Conservation (phyloP, 2,329 filamentous ascomycete genomes). For the Talaromyces sp. region DNA sequence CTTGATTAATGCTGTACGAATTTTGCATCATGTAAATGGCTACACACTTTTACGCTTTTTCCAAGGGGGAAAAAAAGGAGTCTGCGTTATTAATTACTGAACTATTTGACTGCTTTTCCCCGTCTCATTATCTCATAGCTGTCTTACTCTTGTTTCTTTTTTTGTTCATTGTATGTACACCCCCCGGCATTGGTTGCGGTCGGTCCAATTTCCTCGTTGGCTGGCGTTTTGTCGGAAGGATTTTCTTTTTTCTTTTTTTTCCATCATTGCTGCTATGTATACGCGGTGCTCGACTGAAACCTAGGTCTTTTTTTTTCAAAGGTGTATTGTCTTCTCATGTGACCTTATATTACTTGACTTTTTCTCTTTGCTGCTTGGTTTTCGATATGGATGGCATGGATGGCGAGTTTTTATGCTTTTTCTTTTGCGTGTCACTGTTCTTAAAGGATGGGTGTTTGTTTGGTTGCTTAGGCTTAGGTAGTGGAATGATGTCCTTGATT, state of each 20-base stretch:
- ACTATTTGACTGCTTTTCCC: background rate
- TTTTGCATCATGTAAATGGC: background rate
- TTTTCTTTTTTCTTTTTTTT: background rate
- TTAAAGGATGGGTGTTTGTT: background rate
- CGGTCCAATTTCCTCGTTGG: background rate
- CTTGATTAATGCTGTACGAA: background rate
- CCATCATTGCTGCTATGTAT: background rate
- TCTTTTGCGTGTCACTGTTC: background rate
- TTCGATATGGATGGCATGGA: conserved; percentile 1
- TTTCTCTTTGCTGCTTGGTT: background rate
- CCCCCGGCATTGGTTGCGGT: background rate
- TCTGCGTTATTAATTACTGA: background rate
- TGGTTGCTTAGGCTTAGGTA: background rate
- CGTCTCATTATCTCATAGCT: background rate
- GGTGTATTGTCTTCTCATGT: background rate
- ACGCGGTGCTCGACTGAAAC: background rate
- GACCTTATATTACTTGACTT: background rate
- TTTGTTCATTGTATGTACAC: background rate
- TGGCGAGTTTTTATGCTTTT: conserved; percentile 1
- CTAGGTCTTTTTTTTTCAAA: background rate
- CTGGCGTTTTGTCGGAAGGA: background rate
- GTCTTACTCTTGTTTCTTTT: background rate
- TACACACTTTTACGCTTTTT: background rate
- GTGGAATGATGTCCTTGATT: background rate
- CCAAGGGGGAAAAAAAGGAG: background rate